Evolutionary conservation across 345 rosid genomes (phyloP), one percentile per base, ranked within the genome.

Genomic region (Linum usitatissimum): DNA sequence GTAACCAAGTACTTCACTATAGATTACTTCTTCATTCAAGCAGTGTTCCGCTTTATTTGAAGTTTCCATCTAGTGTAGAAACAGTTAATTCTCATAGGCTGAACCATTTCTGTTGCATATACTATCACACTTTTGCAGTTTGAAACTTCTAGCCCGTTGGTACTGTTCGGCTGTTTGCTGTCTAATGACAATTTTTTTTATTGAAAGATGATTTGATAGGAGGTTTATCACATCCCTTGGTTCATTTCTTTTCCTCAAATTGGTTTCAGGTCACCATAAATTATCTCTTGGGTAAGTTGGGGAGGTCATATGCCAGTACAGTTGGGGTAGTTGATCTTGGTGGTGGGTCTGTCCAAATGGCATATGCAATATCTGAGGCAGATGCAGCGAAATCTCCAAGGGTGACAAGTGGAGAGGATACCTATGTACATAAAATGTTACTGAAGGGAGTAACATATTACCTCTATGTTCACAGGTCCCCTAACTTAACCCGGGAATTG

Each of bases 321-420:
- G 97, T 93, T 72, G 99, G 99, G 70, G 93, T 93, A 58, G 94
- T 90, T 71, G 97, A 93, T 80, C 99, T 93, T 69, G 99, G 97
- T 59, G 99, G 99, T 62, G 99, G 99, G 40, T 93, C 99, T 71
- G 97, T 93, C 64, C 99, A 93, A 79, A 93, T 93, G 99, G 97
- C 99, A 40, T 93, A 87, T 80, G 97, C 99, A 64, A 86, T 90
- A 69, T 83, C 99, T 0, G 77, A 87, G 74, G 73, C 64, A 31
- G 95, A 84, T 75, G 97, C 92, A 68, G 84, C 86, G 49, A 86
- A 60, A 68, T 86, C 99, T 68, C 97, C 96, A 39, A 79, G 66
- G 60, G 31, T 80, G 67, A 67, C 72, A 60, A 73, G 75, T 60
- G 96, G 97, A 62, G 92, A 86, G 86, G 96, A 93, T 66, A 4